Percentiles rank a stretch among this genome's conserved stretches.
Evolutionary conservation across 305 asterid genomes (phyloP).

Genomic region (Rubia peregrina): DNA sequence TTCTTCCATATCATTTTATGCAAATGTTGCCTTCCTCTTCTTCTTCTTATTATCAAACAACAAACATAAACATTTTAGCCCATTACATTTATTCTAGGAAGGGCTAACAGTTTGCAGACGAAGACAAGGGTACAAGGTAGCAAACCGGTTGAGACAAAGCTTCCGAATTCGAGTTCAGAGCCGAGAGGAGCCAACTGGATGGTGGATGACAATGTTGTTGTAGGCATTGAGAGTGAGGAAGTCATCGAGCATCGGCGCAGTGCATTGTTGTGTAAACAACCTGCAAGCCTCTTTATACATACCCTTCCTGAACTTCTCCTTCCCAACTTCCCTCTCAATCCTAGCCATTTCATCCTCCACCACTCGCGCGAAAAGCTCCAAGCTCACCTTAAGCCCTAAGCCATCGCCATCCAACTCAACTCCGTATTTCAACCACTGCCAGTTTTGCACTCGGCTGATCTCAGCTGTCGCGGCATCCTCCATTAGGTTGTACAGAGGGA

Average conservation of each 20-base stretch:
- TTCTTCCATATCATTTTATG: too few relatives aligned
- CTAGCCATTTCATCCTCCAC: conserved; percentile 86
- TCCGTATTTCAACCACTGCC: conserved; percentile 84
- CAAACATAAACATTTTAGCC: too few relatives aligned
- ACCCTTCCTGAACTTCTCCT: conserved; percentile 57
- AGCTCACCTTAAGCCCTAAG: conserved; percentile 54
- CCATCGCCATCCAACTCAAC: conserved; percentile 78
- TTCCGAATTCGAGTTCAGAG: conserved; percentile 24
- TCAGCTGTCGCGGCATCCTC: conserved; percentile 97
- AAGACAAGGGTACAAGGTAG: too few relatives aligned
- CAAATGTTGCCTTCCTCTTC: too few relatives aligned
- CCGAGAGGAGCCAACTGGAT: conserved; percentile 43
- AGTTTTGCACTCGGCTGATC: conserved; percentile 92
- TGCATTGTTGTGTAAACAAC: conserved; percentile 69
- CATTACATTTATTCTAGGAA: too few relatives aligned
- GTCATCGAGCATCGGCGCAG: conserved; percentile 49
- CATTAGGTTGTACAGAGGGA: conserved; percentile 90
- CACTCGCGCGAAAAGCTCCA: conserved; percentile 62
- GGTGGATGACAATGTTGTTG: conserved; percentile 56
- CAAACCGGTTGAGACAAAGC: not conserved
- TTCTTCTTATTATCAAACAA: too few relatives aligned
- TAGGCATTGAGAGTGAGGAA: conserved; percentile 82
- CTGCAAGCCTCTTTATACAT: conserved; percentile 67
- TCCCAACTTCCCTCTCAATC: conserved; percentile 69
- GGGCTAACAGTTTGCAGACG: too few relatives aligned